Percentiles rank a stretch among this genome's conserved stretches.
phyloP scores from a whole-genome alignment of 805 yeast genomes.

The Zygoascus biomembranicola region DNA sequence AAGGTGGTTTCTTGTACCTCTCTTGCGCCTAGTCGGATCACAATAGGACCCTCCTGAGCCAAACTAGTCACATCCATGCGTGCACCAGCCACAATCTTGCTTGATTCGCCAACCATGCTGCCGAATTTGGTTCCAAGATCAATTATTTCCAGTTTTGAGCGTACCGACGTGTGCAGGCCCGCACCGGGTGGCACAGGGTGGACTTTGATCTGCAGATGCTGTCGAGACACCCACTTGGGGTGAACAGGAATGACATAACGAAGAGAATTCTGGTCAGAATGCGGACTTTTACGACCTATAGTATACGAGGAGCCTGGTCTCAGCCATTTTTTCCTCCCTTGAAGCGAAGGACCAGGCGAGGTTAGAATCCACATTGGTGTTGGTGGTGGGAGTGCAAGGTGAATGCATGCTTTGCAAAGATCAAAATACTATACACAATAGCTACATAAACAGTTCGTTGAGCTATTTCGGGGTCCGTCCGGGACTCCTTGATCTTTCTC shows the following conservation, averaged over 20 bases:
- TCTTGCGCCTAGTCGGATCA: slow-evolving; percentile 17
- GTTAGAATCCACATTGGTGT: slow-evolving; percentile 12
- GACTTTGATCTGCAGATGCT: slow-evolving; percentile 18
- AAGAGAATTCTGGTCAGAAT: neutral
- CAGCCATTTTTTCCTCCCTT: slow-evolving; percentile 20
- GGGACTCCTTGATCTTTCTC: slow-evolving; percentile 2
- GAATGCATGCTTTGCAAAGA: neutral
- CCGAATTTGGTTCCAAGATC: slow-evolving; percentile 25
- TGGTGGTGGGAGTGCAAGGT: neutral
- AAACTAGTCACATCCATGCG: neutral
- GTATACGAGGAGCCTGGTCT: slow-evolving; percentile 18
- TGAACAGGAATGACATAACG: neutral
- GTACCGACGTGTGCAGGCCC: slow-evolving; percentile 13
- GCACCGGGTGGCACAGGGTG: slow-evolving; percentile 5
- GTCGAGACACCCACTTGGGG: slow-evolving; percentile 21
- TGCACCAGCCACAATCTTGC: slow-evolving; percentile 4
- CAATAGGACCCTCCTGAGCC: neutral
- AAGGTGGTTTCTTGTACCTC: slow-evolving; percentile 12
- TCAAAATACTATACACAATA: neutral
- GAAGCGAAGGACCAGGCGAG: slow-evolving; percentile 5
- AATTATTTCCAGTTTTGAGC: slow-evolving; percentile 13
- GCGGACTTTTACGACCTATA: slow-evolving; percentile 6
- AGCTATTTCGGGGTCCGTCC: neutral
- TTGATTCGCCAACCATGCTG: slow-evolving; percentile 10
- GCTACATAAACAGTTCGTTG: no score